Evolutionary conservation across 2,329 filamentous ascomycete species (phyloP), one percentile per base, ranked within the genome.

Genomic region (Cladosporium oxysporum): DNA sequence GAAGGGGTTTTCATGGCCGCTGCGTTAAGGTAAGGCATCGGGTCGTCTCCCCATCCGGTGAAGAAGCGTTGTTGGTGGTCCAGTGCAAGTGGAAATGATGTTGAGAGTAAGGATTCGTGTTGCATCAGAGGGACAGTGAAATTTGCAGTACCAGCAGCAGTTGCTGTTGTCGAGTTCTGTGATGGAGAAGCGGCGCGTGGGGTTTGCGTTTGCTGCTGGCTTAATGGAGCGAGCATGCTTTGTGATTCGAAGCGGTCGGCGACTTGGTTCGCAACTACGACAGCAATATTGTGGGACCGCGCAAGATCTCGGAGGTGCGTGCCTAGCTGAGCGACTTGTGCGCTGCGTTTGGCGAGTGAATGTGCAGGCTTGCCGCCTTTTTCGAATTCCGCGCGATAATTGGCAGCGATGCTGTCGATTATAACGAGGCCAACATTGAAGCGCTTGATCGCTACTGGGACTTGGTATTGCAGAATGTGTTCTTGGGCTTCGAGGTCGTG

Each of bases 191-290:
- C 68, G 7, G 71, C 70, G 10, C 69, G 66, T 47, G 68, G 68
- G 28, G 57, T 70, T 6, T 64, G 58, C 1, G 53, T 35, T 10
- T 29, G 52, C 29, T 69, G 67, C 49, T 70, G 69, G 50, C 64
- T 70, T 12, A 50, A 21, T 16, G 53, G 58, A 33, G 55, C 50
- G 28, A 60, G 58, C 29, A 67, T 58, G 31, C 49, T 62, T 23
- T 23, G 74, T 72, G 21, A 80, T 21, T 66, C 80, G 69, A 99
- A 96, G 5, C 93, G 89, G 79, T 99, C 95, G 6, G 92, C 91
- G 33, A 99, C 94, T 78, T 99, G 95, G 76, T 99, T 99, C 5
- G 94, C 91, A 3, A 97, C 91, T 0, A 99, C 93, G 31, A 99
- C 84, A 28, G 93, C 93, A 55, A 97, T 82, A 69, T 90, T 84